These are phyloP conservation scores for Panicum miliaceum DNA, from an alignment of 176 grass and related monocot species.

Conservation along the genomic window DNA sequence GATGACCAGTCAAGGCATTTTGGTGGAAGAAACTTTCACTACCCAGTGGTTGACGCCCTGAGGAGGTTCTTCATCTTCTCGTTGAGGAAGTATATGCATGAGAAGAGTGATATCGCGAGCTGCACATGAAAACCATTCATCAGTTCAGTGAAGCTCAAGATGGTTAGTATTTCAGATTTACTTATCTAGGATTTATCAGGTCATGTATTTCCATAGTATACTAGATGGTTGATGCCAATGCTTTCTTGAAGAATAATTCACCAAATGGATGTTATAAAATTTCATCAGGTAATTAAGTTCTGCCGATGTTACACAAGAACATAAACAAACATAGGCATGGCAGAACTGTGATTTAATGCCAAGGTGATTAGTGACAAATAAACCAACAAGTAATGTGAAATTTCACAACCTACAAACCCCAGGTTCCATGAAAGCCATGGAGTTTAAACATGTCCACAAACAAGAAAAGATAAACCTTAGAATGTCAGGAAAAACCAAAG, in stretches of 20 bases:
- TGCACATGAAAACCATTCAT: slow-evolving; percentile 46
- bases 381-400: not conserved
- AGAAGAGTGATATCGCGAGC: slow-evolving; percentile 87
- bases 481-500: slow-evolving; percentile 29
- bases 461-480: slow-evolving; percentile 11
- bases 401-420: not conserved
- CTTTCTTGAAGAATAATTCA: not conserved
- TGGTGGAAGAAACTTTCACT: slow-evolving; percentile 20
- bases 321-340: not conserved
- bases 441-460: slow-evolving; percentile 11
- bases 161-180: slow-evolving; percentile 2
- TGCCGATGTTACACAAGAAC: slow-evolving; percentile 4
- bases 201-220: not conserved
- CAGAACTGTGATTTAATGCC: not conserved
- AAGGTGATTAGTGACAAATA: not conserved
- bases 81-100: slow-evolving; percentile 95
- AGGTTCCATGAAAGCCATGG: not conserved
- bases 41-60: slow-evolving; percentile 85
- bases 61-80: slow-evolving; percentile 93
- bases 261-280: not conserved
- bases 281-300: not conserved
- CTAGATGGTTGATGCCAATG: not conserved
- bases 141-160: slow-evolving; percentile 23
- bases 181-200: not conserved
- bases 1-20: slow-evolving; percentile 3